Base-by-base conservation (phyloP, 768 basidiomycete genomes). In the Polyporus arcularius region DNA sequence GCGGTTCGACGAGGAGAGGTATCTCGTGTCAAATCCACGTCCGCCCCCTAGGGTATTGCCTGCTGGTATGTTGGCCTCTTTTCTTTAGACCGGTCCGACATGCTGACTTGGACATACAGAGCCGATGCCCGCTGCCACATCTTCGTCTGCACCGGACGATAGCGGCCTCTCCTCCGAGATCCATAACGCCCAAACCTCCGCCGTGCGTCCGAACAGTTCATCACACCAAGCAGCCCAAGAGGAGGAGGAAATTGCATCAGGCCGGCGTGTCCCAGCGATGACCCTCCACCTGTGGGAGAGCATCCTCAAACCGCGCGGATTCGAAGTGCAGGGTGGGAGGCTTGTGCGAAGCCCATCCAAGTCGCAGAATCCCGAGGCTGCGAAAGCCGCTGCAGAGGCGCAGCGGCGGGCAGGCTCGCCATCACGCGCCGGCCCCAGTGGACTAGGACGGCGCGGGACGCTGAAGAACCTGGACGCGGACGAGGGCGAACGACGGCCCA, bases 241-340 rank as follows among this genome's bases (percentile, higher is more conserved):
- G 14, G 84, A 88, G 50, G 88, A 87, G 52, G 86, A 87, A 66
- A 75, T 82, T 0, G 84, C 82, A 0, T 72, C 80, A 16, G 76
- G 84, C 11, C 83, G 79, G 54, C 85, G 86, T n/a, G 75, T 85
- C 1, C 87, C 87, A 0, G 78, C 79, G 0, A 78, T 85, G 3
- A 87, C 86, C 1, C 77, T 88, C 43, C 84, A 86, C 59, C 79
- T 92, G 8, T 92, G 90, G 90, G 79, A 82, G 52, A 81, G 81
- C 62, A 83, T 92, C 28, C 80, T 92, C 31, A 80, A 82, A 57
- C 76, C 82, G 30, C 82, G 90, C 9, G 90, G 90, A 8, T 90
- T 87, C 71, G 81, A 85, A 63, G 72, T 90, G 55, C 73, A 80
- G n/a, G 78, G 77, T 18, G 84, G 85, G 8, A 79, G 82, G 63